Evolutionary conservation across 2,329 filamentous ascomycete species (phyloP), one percentile per base, ranked within the genome.

Genomic region (Plectosphaerella plurivora): DNA sequence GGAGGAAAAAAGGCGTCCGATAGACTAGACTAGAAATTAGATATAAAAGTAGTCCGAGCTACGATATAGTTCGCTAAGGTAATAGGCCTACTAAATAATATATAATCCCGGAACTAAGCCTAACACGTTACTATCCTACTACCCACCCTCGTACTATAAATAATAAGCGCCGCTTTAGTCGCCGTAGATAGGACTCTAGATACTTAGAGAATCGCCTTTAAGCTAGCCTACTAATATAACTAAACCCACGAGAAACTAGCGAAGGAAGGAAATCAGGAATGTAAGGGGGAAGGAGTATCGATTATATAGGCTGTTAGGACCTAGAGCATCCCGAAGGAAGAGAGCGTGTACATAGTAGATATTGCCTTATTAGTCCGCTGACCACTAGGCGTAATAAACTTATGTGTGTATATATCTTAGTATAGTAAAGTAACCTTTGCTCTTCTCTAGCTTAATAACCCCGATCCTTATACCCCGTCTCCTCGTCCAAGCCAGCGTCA

Each of bases 1-100:
- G n/a, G n/a, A n/a, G n/a, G n/a, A n/a, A n/a, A n/a, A n/a, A n/a
- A n/a, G n/a, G n/a, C n/a, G n/a, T n/a, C n/a, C n/a, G n/a, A n/a
- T n/a, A n/a, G n/a, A n/a, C n/a, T n/a, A n/a, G n/a, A n/a, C n/a
- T n/a, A n/a, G n/a, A n/a, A n/a, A n/a, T n/a, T n/a, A n/a, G n/a
- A n/a, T n/a, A n/a, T n/a, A 50, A 54, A 61, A 53, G 59, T 60
- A 52, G 61, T 66, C 45, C 59, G 56, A 45, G 59, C 60, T 47
- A n/a, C n/a, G n/a, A n/a, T n/a, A n/a, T n/a, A n/a, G n/a, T n/a
- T n/a, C n/a, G n/a, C n/a, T n/a, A n/a, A n/a, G n/a, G n/a, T n/a
- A n/a, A n/a, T n/a, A n/a, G n/a, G n/a, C n/a, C n/a, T n/a, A n/a
- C n/a, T n/a, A n/a, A n/a, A n/a, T n/a, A n/a, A n/a, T n/a, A n/a